Conservation (phyloP, 257 asterid species). For the Leptodermis oblonga region DNA sequence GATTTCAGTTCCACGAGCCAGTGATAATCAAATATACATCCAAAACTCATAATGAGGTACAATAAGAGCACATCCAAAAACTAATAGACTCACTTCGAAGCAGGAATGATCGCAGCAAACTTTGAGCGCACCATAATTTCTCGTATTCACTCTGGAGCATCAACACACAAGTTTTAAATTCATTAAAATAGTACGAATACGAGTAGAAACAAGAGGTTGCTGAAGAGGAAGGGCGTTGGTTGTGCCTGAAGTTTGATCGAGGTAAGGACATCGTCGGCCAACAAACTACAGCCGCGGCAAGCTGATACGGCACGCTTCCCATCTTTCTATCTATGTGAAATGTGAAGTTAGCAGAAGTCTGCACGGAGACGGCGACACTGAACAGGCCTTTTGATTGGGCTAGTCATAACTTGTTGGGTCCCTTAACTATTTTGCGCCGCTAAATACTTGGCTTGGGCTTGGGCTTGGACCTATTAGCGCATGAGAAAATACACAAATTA, state of each 20-base stretch:
- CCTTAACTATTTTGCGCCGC: not conserved
- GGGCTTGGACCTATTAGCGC: not conserved
- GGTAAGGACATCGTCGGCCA: not conserved
- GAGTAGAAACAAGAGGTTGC: not conserved
- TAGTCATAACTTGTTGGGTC: not conserved
- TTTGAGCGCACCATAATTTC: slow-evolving; percentile 22
- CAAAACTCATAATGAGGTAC: not conserved
- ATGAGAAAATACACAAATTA: too few species aligned
- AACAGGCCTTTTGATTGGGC: not conserved
- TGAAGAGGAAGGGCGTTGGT: not conserved
- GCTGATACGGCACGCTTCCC: not conserved
- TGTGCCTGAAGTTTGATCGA: not conserved
- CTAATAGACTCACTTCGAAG: slow-evolving; percentile 48
- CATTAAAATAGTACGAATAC: not conserved
- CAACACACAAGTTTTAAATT: not conserved
- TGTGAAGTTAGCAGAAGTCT: not conserved
- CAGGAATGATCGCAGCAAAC: slow-evolving; percentile 61
- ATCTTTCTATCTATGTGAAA: too few species aligned
- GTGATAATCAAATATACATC: not conserved
- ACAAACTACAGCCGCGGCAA: not conserved
- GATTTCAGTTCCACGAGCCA: not conserved
- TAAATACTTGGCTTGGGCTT: not conserved
- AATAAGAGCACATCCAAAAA: not conserved
- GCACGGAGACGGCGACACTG: not conserved
- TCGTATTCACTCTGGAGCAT: not conserved